phyloP scores from a whole-genome alignment of 805 yeast species.

The Sporopachydermia quercuum region DNA sequence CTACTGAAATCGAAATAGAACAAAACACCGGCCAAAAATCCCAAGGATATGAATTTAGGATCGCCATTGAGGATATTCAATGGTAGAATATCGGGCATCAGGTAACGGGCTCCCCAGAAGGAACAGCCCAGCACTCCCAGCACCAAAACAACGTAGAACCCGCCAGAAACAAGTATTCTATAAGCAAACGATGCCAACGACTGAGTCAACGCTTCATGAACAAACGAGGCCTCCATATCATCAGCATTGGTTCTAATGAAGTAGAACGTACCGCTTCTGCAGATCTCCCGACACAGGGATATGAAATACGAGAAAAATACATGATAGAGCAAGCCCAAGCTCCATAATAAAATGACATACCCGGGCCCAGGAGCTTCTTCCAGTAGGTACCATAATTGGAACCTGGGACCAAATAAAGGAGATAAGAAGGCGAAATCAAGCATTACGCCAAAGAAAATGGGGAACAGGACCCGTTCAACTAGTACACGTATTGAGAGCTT shows the following conservation, averaged over 20 bases:
- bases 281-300: neutral
- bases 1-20: neutral
- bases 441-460: neutral
- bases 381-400: neutral
- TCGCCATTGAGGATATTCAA: too few relatives aligned
- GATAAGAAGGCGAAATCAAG: neutral
- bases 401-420: neutral
- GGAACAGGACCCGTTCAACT: neutral
- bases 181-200: neutral
- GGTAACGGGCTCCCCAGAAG: neutral
- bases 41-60: too few relatives aligned
- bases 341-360: neutral
- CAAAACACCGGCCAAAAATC: neutral
- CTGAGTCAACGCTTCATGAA: conserved; percentile 1
- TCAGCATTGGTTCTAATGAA: neutral
- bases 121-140: neutral
- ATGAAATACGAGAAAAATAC: conserved; percentile 1
- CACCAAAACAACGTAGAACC: neutral
- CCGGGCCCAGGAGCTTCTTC: neutral
- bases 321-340: neutral
- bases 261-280: neutral
- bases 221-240: neutral
- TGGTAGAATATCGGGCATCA: neutral
- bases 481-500: neutral
- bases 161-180: neutral